Evolutionary conservation across 495 filamentous ascomycete species (phyloP).

Genomic region (Hypoxylon lienhwacheense): DNA sequence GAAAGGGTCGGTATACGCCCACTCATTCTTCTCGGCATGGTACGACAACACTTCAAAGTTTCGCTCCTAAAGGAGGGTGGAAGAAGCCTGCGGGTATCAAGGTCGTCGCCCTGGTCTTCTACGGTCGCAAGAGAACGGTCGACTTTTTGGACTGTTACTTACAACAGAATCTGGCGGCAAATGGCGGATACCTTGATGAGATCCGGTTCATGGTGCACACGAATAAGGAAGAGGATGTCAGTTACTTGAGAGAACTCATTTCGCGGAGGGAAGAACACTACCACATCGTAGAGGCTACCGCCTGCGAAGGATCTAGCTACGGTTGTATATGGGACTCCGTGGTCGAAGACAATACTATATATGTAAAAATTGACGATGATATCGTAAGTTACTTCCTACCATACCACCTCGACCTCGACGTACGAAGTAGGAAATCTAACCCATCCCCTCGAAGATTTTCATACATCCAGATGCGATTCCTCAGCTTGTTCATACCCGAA

Average conservation of each 20-base stretch:
- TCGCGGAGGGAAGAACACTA: constrained; percentile 29
- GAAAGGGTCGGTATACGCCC: constrained; percentile 22
- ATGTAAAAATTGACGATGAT: constrained; percentile 61
- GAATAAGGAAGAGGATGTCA: constrained; percentile 47
- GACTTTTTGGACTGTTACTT: constrained; percentile 59
- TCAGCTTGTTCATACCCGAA: constrained; percentile 54
- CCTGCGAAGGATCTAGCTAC: constrained; percentile 37
- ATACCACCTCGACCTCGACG: background rate
- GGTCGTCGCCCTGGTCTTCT: constrained; percentile 56
- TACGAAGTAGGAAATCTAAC: constrained; percentile 14
- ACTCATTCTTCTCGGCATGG: background rate
- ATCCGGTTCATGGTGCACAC: constrained; percentile 58
- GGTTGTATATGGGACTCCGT: constrained; percentile 40
- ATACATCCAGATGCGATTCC: constrained; percentile 58
- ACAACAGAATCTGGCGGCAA: constrained; percentile 55
- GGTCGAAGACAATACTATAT: constrained; percentile 47
- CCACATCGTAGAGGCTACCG: constrained; percentile 27
- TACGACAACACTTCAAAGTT: constrained; percentile 20
- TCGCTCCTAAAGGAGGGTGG: constrained; percentile 34
- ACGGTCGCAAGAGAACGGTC: constrained; percentile 49
- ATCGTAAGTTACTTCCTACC: constrained; percentile 36
- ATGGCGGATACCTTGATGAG: constrained; percentile 57
- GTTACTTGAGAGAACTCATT: constrained; percentile 48
- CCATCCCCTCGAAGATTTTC: constrained; percentile 38
- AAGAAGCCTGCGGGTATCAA: constrained; percentile 49